phyloP scores from a whole-genome alignment of 495 filamentous ascomycete genomes.

The Melanomma pulvis-pyrius region DNA sequence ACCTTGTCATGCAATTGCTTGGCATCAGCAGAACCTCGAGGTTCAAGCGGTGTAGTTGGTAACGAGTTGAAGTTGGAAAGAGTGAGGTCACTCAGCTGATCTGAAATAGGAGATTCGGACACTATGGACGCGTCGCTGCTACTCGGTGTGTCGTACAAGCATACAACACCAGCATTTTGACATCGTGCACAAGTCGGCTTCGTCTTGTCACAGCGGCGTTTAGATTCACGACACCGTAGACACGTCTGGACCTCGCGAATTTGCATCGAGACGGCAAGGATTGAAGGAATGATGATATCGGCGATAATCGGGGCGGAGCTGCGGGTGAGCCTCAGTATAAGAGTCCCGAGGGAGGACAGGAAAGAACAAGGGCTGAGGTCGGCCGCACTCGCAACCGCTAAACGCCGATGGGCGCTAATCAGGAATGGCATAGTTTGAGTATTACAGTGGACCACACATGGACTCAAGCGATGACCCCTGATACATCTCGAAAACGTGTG shows the following conservation, averaged over 20 bases:
- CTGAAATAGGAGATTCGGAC: background rate
- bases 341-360: too few relatives aligned
- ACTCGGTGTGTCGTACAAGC: background rate
- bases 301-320: constrained; percentile 11
- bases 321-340: background rate
- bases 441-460: background rate
- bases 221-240: constrained; percentile 13
- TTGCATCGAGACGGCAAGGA: background rate
- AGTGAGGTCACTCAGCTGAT: background rate
- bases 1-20: background rate
- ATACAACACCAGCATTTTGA: background rate
- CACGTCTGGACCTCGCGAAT: constrained; percentile 14
- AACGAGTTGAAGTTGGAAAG: background rate
- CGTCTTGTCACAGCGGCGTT: constrained; percentile 12
- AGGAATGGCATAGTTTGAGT: background rate
- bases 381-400: background rate
- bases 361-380: background rate
- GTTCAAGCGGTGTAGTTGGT: background rate
- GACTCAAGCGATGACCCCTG: too few relatives aligned
- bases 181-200: constrained; percentile 15
- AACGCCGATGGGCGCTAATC: constrained; percentile 3
- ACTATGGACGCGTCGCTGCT: background rate
- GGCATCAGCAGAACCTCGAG: background rate
- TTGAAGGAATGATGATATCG: background rate
- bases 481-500: too few relatives aligned